These are phyloP conservation scores for Aethionema arabicum DNA, from an alignment of 345 rosid species.

Conservation along the genomic window DNA sequence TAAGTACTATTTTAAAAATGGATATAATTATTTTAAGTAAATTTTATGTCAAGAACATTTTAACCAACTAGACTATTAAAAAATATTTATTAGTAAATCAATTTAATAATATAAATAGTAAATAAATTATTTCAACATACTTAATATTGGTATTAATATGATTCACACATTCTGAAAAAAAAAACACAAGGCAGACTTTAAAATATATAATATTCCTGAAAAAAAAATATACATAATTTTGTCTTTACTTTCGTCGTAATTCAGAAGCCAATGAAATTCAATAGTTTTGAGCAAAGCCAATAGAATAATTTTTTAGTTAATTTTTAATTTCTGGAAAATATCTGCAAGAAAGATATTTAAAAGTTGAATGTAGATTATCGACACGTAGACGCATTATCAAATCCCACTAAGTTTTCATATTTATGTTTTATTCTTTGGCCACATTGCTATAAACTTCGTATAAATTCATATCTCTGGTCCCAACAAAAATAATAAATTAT, in stretches of 20 bases:
- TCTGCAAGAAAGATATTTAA: background rate
- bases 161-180: conserved; percentile 12
- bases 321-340: conserved; percentile 6
- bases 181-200: conserved; percentile 20
- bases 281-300: conserved; percentile 22
- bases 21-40: too few species aligned
- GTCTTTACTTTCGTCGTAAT: conserved; percentile 38
- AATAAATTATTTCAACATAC: too few species aligned
- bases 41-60: too few species aligned
- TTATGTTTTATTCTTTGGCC: conserved; percentile 34
- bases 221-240: background rate
- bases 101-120: too few species aligned
- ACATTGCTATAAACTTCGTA: conserved; percentile 26
- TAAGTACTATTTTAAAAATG: too few species aligned
- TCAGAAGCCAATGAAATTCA: conserved; percentile 20
- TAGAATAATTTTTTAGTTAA: background rate
- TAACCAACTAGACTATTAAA: too few species aligned
- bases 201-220: too few species aligned
- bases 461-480: conserved; percentile 35
- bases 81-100: too few species aligned
- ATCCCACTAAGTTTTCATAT: conserved; percentile 34
- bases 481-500: conserved; percentile 13
- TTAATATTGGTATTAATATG: too few species aligned
- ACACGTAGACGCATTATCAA: conserved; percentile 32
- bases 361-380: conserved; percentile 10